Evolutionary conservation across 2,329 filamentous ascomycete species (phyloP).

Genomic region (Metarhizium brunneum): DNA sequence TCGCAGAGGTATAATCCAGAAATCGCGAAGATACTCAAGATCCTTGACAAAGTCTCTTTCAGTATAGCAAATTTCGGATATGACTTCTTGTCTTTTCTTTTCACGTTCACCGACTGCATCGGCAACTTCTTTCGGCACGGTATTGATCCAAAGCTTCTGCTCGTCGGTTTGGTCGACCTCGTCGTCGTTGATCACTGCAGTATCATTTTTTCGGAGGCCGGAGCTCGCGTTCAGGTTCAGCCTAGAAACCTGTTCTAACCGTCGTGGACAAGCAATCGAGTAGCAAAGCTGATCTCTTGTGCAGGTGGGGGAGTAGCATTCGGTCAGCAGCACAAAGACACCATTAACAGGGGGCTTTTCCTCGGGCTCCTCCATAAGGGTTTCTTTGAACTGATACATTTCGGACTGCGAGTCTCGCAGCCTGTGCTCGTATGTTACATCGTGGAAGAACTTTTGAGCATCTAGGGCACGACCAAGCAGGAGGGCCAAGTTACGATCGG

Average conservation of each 20-base stretch:
- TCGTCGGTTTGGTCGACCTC: slow-evolving; percentile 79
- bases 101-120: slow-evolving; percentile 84
- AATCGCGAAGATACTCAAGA: slow-evolving; percentile 92
- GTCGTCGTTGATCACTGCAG: slow-evolving; percentile 59
- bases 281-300: slow-evolving; percentile 94
- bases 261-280: slow-evolving; percentile 89
- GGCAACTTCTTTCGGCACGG: slow-evolving; percentile 87
- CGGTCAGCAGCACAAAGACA: slow-evolving; percentile 90
- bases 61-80: slow-evolving; percentile 97
- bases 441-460: slow-evolving; percentile 98
- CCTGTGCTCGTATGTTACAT: slow-evolving; percentile 95
- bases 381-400: slow-evolving; percentile 95
- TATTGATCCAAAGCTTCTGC: slow-evolving; percentile 99
- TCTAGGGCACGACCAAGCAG: slow-evolving; percentile 86
- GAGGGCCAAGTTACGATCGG: slow-evolving; percentile 86
- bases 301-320: slow-evolving; percentile 97
- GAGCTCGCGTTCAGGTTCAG: slow-evolving; percentile 90
- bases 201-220: slow-evolving; percentile 61
- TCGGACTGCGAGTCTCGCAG: slow-evolving; percentile 89
- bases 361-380: slow-evolving; percentile 73
- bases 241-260: slow-evolving; percentile 88
- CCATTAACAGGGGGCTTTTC: slow-evolving; percentile 72
- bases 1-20: slow-evolving; percentile 92
- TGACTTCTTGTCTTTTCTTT: slow-evolving; percentile 96
- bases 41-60: slow-evolving; percentile 99